Evolutionary conservation across 768 basidiomycete species (phyloP), one percentile per base, ranked within the genome.

Genomic region (Psilocybe cubensis): DNA sequence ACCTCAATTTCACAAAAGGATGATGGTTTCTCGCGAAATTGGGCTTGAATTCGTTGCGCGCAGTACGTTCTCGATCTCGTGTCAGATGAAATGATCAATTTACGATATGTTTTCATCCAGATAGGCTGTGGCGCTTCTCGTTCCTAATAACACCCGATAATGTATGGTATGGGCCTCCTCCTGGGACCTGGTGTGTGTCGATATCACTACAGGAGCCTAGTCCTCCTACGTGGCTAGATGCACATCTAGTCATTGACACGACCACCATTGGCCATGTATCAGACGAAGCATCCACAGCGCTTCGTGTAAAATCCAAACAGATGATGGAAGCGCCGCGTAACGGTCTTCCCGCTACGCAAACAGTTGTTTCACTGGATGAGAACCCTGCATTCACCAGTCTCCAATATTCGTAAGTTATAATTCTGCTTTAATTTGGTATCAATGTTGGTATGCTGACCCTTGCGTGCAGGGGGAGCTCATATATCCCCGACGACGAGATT

Each of bases 1-100:
- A 7, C 75, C 78, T n/a, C 76, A 82, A 45, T 91, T 89, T 69
- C 87, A 88, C 66, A 84, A 82, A 58, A 77, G 89, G 25, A 87
- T 91, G 87, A 76, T 83, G 47, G 78, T 89, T 3, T 77, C 82
- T 21, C 79, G 80, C 55, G 60, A 73, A 25, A 79, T 89, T 31
- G 64, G 60, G 12, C 64, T 88, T 12, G 89, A 91, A 55, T 91
- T 91, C 60, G 83, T 91, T 49, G 87, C 88, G 4, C 69, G 79
- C 63, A 74, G 79, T 77, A 3, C 4, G 48, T 14, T 17, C 21
- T 24, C 50, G 21, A 27, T 42, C 23, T 33, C 3, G 38, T 43
- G 38, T 25, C 14, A 23, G 23, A n/a, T n/a, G n/a, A n/a, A n/a
- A n/a, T 31, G 28, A 10, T 47, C 25, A 18, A 41, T 21, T 45